phyloP scores from a whole-genome alignment of 331 rosid species.

The Dryas integrifolia region DNA sequence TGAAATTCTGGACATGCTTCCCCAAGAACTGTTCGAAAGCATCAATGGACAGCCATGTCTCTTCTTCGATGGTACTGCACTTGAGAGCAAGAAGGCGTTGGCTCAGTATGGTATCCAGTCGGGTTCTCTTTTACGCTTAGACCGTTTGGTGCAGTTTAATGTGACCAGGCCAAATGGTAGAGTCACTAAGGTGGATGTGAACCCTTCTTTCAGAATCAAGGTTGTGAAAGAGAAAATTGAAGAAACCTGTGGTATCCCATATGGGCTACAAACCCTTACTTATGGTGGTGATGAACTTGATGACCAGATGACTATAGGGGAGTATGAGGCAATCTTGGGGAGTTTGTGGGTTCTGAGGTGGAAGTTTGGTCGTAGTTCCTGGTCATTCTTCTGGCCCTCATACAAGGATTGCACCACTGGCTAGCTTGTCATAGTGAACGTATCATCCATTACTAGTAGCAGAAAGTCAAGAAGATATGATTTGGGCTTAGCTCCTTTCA shows the following conservation, averaged over 20 bases:
- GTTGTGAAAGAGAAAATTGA: not conserved
- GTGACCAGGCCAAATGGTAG: not conserved
- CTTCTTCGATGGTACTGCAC: not conserved
- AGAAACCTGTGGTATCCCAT: not conserved
- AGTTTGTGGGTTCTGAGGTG: not conserved
- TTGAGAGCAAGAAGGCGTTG: not conserved
- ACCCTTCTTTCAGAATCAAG: not conserved
- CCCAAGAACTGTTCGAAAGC: not conserved
- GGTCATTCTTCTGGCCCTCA: constrained; percentile 13
- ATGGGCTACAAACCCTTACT: not conserved
- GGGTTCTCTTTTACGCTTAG: not conserved
- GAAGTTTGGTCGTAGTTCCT: not conserved
- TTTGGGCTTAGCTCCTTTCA: not conserved
- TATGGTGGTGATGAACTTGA: not conserved
- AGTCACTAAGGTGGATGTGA: not conserved
- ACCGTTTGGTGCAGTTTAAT: not conserved
- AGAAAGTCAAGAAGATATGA: not conserved
- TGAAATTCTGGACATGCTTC: not conserved
- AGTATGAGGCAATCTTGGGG: not conserved
- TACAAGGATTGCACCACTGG: not conserved
- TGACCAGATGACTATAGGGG: not conserved
- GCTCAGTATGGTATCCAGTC: not conserved
- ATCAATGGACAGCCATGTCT: not conserved
- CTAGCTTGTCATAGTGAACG: not conserved
- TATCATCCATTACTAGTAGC: not conserved